A percentile compares a stretch with the other conserved stretches of the same genome.
Evolutionary conservation across 2,329 filamentous ascomycete species (phyloP).

Genomic region (Lasiodiplodia sp.): DNA sequence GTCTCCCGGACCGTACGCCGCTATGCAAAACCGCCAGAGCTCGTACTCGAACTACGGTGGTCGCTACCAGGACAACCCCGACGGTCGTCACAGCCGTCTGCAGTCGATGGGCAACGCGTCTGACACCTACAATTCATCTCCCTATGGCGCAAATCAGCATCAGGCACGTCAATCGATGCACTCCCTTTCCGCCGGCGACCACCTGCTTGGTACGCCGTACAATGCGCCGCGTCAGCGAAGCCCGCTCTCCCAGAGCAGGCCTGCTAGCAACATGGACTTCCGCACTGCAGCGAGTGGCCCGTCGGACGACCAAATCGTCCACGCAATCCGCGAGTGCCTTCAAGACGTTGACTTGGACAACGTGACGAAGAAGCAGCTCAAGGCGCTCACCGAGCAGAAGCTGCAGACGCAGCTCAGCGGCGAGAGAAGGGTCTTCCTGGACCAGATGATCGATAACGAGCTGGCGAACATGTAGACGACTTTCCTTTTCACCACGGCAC

Average conservation of each 20-base stretch:
- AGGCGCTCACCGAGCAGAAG: slow-evolving; percentile 88
- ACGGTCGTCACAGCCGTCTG: slow-evolving; percentile 55
- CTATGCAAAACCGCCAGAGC: slow-evolving; percentile 70
- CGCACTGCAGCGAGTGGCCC: slow-evolving; percentile 67
- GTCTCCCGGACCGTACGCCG: slow-evolving; percentile 76
- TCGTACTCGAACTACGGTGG: slow-evolving; percentile 71
- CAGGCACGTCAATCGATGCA: slow-evolving; percentile 53
- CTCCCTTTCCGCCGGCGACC: slow-evolving; percentile 50
- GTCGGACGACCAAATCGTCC: slow-evolving; percentile 80
- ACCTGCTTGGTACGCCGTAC: slow-evolving; percentile 45
- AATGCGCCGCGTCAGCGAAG: slow-evolving; percentile 52
- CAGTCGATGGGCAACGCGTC: slow-evolving; percentile 67
- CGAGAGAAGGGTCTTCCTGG: slow-evolving; percentile 87
- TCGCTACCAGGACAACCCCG: slow-evolving; percentile 67
- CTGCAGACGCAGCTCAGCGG: slow-evolving; percentile 87
- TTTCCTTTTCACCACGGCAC: background rate
- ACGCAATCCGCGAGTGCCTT: slow-evolving; percentile 83
- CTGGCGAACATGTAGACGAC: slow-evolving; percentile 80
- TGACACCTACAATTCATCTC: slow-evolving; percentile 47
- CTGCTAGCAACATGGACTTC: slow-evolving; percentile 66
- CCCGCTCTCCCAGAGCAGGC: slow-evolving; percentile 58
- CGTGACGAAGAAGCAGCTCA: slow-evolving; percentile 96
- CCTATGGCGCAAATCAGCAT: slow-evolving; percentile 48
- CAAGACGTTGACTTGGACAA: slow-evolving; percentile 90
- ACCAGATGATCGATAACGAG: slow-evolving; percentile 91